Conservation (phyloP, 345 rosid genomes). For the Lepidium didymum region DNA sequence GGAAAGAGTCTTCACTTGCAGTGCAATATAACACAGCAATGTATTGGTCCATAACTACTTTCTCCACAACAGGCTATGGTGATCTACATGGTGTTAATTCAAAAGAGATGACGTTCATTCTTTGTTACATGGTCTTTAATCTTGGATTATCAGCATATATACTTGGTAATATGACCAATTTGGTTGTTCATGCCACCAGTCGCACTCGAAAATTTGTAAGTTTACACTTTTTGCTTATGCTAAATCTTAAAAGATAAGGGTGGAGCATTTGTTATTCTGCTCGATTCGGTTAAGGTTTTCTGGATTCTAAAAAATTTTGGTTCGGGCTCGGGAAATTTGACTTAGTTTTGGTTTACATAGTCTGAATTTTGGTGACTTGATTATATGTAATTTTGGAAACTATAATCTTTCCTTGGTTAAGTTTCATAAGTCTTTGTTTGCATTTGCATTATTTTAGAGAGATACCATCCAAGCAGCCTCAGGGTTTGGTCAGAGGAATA, state of each 20-base stretch:
- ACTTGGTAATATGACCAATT: conserved; percentile 84
- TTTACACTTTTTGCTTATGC: background rate
- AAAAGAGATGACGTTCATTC: conserved; percentile 53
- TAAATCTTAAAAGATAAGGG: too few species aligned
- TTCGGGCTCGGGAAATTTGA: too few species aligned
- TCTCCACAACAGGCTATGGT: conserved; percentile 81
- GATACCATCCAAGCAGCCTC: conserved; percentile 77
- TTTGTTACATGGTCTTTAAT: conserved; percentile 59
- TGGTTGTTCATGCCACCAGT: conserved; percentile 72
- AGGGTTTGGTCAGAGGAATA: conserved; percentile 74
- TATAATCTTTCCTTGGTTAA: background rate
- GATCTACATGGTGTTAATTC: conserved; percentile 69
- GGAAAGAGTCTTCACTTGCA: conserved; percentile 16
- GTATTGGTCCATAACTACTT: conserved; percentile 83
- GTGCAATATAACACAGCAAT: conserved; percentile 54
- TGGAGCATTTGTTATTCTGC: too few species aligned
- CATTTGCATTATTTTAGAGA: conserved; percentile 44
- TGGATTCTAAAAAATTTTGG: too few species aligned
- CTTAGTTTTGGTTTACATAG: too few species aligned
- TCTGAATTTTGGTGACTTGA: too few species aligned
- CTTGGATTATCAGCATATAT: conserved; percentile 70
- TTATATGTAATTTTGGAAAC: background rate
- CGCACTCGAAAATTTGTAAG: conserved; percentile 87
- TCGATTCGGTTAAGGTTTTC: too few species aligned
- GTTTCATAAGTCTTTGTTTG: background rate